A percentile compares a stretch with the other conserved stretches of the same genome.
These are phyloP conservation scores for Cyclanthera cordifolia DNA, from an alignment of 306 rosid species.

Conservation along the genomic window DNA sequence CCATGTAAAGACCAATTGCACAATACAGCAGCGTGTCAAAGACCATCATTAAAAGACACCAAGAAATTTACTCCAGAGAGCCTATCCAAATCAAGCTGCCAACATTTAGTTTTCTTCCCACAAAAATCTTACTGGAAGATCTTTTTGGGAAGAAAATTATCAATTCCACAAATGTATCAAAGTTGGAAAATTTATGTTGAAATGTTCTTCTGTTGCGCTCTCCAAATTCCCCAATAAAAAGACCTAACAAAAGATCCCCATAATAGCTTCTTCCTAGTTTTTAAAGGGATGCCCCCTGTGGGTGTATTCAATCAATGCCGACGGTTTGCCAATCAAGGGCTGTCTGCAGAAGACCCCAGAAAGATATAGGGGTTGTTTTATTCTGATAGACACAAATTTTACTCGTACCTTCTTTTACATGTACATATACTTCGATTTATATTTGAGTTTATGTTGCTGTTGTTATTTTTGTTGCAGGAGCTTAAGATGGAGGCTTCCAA, in stretches of 20 bases:
- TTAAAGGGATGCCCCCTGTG: no score
- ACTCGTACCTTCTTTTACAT: not conserved
- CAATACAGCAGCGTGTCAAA: conserved; percentile 70
- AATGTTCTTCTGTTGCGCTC: no score
- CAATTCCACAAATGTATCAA: no score
- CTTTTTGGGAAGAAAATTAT: no score
- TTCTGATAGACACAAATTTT: not conserved
- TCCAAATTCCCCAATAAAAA: no score
- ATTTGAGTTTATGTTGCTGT: conserved; percentile 6
- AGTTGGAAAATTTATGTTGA: no score
- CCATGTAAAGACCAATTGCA: conserved; percentile 80
- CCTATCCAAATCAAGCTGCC: conserved; percentile 35
- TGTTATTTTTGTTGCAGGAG: conserved; percentile 36
- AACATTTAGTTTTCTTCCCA: conserved; percentile 9
- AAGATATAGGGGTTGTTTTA: not conserved
- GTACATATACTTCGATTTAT: not conserved
- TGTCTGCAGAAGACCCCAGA: no score
- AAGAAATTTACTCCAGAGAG: conserved; percentile 86
- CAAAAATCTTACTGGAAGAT: no score
- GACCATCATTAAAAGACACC: conserved; percentile 82
- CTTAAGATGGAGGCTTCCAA: conserved; percentile 49
- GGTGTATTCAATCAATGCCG: no score
- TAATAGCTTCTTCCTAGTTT: no score
- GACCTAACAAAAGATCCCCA: no score
- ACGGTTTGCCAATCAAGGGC: no score